Percentiles rank a stretch among this genome's conserved stretches.
These are phyloP conservation scores for Xerocomus spinulosus DNA, from an alignment of 768 basidiomycete species.

Conservation along the genomic window DNA sequence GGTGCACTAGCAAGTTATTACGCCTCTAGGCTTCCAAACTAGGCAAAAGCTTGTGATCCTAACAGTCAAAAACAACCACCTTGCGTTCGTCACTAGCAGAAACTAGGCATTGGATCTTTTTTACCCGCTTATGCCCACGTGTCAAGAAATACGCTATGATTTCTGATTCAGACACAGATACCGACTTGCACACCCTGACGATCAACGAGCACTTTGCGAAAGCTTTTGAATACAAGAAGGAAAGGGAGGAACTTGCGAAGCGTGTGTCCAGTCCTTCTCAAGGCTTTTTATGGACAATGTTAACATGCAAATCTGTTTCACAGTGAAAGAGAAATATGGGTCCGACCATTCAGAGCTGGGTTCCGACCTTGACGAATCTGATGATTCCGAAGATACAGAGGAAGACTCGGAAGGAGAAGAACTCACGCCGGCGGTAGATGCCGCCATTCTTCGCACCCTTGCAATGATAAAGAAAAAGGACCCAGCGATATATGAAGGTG, in stretches of 20 bases:
- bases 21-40: neutral
- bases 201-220: conserved; percentile 78
- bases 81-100: too few relatives aligned
- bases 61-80: conserved; percentile 20
- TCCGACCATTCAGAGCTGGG: conserved; percentile 50
- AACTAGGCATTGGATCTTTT: too few relatives aligned
- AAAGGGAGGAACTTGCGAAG: conserved; percentile 78
- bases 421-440: conserved; percentile 89
- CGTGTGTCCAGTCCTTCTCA: conserved; percentile 40
- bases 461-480: conserved; percentile 79
- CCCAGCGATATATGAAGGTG: conserved; percentile 75
- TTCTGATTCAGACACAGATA: conserved; percentile 47
- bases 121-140: neutral
- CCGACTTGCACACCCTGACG: conserved; percentile 46
- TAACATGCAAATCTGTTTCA: neutral
- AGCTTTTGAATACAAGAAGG: conserved; percentile 78
- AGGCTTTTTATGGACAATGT: neutral
- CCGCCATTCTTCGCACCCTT: conserved; percentile 87
- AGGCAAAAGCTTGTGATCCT: conserved; percentile 9
- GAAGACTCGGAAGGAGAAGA: conserved; percentile 96
- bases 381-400: conserved; percentile 69
- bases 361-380: conserved; percentile 34
- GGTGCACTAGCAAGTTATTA: too few relatives aligned
- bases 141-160: conserved; percentile 33
- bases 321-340: conserved; percentile 87